Conservation (phyloP, 2,329 filamentous ascomycete genomes). For the Tolypocladium inflatum region DNA sequence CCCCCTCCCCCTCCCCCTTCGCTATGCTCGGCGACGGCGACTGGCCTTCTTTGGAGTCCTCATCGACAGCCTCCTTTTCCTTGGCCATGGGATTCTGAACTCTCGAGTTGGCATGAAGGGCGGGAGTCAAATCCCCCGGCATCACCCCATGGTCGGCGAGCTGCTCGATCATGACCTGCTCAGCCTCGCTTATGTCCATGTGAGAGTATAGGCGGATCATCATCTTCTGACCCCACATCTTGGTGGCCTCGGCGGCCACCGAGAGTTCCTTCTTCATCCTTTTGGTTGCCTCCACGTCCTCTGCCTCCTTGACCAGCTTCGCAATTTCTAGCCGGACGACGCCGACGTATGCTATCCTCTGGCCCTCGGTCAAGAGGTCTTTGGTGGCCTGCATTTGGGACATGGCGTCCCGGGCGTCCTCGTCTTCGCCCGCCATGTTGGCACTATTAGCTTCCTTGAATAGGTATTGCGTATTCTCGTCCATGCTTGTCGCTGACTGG, state of each 20-base stretch:
- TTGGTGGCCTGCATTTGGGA: constrained; percentile 95
- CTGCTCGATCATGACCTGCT: constrained; percentile 99
- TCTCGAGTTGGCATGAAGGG: constrained; percentile 82
- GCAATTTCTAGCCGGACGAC: constrained; percentile 74
- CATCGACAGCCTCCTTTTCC: constrained; percentile 4
- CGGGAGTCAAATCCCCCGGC: constrained; percentile 71
- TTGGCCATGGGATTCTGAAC: constrained; percentile 87
- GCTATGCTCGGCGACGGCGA: constrained; percentile 10
- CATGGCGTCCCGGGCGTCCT: constrained; percentile 75
- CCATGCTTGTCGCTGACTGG: constrained; percentile 88
- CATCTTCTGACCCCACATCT: constrained; percentile 97
- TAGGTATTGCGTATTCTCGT: constrained; percentile 92
- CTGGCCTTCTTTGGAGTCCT: constrained; percentile 9
- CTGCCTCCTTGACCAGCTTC: constrained; percentile 62
- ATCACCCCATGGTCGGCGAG: constrained; percentile 85
- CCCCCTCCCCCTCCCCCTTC: constrained; percentile 25
- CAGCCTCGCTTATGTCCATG: constrained; percentile 87
- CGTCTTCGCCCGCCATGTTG: constrained; percentile 60
- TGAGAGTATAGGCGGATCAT: constrained; percentile 91
- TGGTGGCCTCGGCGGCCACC: constrained; percentile 64
- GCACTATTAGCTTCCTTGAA: constrained; percentile 66
- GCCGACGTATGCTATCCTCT: constrained; percentile 92
- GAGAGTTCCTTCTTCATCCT: constrained; percentile 63
- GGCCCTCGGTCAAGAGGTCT: constrained; percentile 86
- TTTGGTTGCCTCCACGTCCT: constrained; percentile 51